These are phyloP conservation scores for Penicillium sp. DNA, from an alignment of 2,329 filamentous ascomycete genomes.

Conservation along the genomic window DNA sequence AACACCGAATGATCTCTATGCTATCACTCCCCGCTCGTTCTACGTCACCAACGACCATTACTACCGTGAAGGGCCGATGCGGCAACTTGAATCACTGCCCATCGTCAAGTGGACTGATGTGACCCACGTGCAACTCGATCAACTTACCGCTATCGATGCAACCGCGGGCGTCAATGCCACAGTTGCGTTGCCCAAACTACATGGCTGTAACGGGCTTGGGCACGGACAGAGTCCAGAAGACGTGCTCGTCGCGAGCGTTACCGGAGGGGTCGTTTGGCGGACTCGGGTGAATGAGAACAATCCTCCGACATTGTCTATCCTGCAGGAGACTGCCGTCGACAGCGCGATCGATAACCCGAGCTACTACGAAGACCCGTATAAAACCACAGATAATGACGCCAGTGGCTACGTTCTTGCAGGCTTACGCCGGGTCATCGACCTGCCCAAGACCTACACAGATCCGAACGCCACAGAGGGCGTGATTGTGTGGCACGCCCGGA, in stretches of 20 bases:
- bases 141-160: slow-evolving; percentile 30
- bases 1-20: slow-evolving; percentile 65
- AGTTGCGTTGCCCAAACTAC: slow-evolving; percentile 52
- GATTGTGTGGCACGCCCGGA: slow-evolving; percentile 55
- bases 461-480: slow-evolving; percentile 45
- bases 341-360: slow-evolving; percentile 61
- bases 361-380: slow-evolving; percentile 62
- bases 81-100: slow-evolving; percentile 54
- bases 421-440: slow-evolving; percentile 46
- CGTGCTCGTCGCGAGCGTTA: slow-evolving; percentile 44
- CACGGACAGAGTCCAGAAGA: slow-evolving; percentile 49
- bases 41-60: slow-evolving; percentile 66
- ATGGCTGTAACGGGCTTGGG: slow-evolving; percentile 63
- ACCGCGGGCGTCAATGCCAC: slow-evolving; percentile 47
- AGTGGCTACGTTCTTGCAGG: slow-evolving; percentile 62
- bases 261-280: slow-evolving; percentile 55
- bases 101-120: slow-evolving; percentile 56
- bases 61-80: slow-evolving; percentile 55
- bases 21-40: slow-evolving; percentile 53
- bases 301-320: slow-evolving; percentile 46
- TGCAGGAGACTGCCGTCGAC: slow-evolving; percentile 52
- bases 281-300: slow-evolving; percentile 24
- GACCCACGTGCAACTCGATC: slow-evolving; percentile 50
- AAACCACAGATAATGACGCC: slow-evolving; percentile 48
- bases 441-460: slow-evolving; percentile 41